Conservation (phyloP, 352 stramenopile species). For the Phytophthora hybrid region DNA sequence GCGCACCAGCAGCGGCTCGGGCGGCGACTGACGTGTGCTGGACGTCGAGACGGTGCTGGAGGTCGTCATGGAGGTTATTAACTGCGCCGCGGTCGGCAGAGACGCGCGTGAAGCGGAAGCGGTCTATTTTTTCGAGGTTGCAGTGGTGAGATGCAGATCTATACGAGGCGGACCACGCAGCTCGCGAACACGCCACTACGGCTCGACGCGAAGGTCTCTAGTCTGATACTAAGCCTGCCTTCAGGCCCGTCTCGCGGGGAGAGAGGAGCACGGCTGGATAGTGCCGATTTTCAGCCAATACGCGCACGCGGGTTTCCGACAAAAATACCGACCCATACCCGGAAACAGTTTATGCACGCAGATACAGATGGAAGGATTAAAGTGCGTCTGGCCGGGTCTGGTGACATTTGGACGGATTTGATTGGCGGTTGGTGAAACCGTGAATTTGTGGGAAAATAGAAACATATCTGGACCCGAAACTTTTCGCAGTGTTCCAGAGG, state of each 20-base stretch:
- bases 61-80: constrained; percentile 34
- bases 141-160: background rate
- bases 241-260: constrained; percentile 26
- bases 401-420: background rate
- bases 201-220: constrained; percentile 34
- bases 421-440: constrained; percentile 1
- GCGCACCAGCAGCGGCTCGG: constrained; percentile 20
- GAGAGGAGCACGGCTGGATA: constrained; percentile 22
- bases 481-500: constrained; percentile 6
- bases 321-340: constrained; percentile 7
- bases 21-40: constrained; percentile 5
- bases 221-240: constrained; percentile 42
- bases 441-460: constrained; percentile 26
- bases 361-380: background rate
- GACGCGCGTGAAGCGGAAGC: background rate
- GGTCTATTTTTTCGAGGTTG: constrained; percentile 21
- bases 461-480: constrained; percentile 18
- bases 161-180: background rate
- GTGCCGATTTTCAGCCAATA: background rate
- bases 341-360: constrained; percentile 3
- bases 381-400: background rate
- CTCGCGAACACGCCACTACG: constrained; percentile 16
- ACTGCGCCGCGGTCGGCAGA: constrained; percentile 14
- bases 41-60: constrained; percentile 33
- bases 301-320: background rate